Conservation (phyloP, 306 rosid species). For the Lotus japonicus region DNA sequence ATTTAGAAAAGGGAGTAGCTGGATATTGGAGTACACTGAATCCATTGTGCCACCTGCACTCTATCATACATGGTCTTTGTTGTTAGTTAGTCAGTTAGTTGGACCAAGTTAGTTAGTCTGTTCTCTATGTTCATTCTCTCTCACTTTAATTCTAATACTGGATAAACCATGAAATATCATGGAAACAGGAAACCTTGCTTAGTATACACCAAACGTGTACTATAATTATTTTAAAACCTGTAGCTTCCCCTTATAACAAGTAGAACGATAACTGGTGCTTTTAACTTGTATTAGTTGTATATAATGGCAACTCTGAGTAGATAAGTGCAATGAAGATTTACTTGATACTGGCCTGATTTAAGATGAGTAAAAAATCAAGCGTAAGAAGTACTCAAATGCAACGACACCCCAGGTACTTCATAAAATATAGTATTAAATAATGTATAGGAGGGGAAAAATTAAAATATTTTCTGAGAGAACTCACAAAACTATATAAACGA, state of each 20-base stretch:
- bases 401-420: neutral
- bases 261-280: neutral
- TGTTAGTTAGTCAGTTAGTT: too few species aligned
- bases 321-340: neutral
- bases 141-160: too few species aligned
- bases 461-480: neutral
- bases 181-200: neutral
- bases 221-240: neutral
- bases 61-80: too few species aligned
- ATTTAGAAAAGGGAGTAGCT: neutral
- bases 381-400: conserved; percentile 4
- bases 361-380: neutral
- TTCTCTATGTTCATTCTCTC: too few species aligned
- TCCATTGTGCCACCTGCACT: too few species aligned
- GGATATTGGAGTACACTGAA: neutral
- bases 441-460: neutral
- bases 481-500: neutral
- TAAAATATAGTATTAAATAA: neutral
- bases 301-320: neutral
- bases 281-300: conserved; percentile 4
- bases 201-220: neutral
- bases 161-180: neutral
- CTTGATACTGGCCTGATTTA: neutral
- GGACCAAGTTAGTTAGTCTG: too few species aligned
- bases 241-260: neutral